Evolutionary conservation across 306 rosid genomes (phyloP).

Genomic region (Herpetospermum pedunculosum): DNA sequence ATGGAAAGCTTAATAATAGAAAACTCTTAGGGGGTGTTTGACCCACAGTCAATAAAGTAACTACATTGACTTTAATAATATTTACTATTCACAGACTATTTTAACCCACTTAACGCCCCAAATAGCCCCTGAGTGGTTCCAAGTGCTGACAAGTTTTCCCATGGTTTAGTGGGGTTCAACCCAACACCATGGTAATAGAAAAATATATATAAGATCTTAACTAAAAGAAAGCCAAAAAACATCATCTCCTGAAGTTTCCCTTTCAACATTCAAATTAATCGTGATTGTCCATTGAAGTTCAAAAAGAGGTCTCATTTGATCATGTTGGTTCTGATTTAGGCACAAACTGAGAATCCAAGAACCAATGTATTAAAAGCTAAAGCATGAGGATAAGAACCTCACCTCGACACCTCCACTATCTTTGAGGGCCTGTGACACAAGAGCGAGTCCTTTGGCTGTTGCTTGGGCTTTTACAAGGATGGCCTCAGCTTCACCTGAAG

Average conservation of each 20-base stretch:
- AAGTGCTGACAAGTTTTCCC: background rate
- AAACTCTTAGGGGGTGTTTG: too few species aligned
- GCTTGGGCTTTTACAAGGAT: slow-evolving; percentile 88
- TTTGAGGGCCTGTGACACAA: slow-evolving; percentile 57
- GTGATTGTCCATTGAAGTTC: background rate
- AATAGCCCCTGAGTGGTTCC: too few species aligned
- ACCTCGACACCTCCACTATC: slow-evolving; percentile 88
- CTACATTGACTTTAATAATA: too few species aligned
- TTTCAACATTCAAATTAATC: background rate
- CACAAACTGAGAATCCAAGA: background rate
- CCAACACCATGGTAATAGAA: background rate
- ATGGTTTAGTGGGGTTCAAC: background rate
- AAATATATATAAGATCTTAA: background rate
- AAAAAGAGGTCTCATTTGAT: background rate
- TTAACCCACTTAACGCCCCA: too few species aligned
- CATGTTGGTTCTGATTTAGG: background rate
- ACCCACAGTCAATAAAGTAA: too few species aligned
- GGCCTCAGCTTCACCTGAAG: slow-evolving; percentile 92
- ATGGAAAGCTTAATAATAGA: background rate
- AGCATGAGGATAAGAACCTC: slow-evolving; percentile 17
- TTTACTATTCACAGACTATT: too few species aligned
- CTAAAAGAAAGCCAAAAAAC: background rate
- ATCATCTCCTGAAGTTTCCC: background rate
- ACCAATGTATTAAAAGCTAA: background rate
- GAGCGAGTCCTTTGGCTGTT: slow-evolving; percentile 68